phyloP scores from a whole-genome alignment of 78 protist species.

The Polysphondylium violaceum region DNA sequence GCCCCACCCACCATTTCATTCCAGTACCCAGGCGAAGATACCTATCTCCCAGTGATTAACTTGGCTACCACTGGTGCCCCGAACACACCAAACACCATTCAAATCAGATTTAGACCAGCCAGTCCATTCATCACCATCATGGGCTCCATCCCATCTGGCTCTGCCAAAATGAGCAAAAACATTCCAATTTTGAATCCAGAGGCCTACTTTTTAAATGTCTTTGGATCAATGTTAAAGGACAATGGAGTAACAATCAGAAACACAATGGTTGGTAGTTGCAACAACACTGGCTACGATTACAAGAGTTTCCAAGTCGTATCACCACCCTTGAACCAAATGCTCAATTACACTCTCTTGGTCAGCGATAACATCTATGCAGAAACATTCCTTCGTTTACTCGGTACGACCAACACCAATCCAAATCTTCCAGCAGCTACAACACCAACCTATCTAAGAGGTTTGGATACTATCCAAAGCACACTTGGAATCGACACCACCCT shows the following conservation, averaged over 20 bases:
- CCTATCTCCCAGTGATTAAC: slow-evolving; percentile 7
- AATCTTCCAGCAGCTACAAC: background rate
- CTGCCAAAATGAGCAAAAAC: background rate
- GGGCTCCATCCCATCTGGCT: background rate
- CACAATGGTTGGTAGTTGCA: background rate
- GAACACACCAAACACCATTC: background rate
- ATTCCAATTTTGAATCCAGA: slow-evolving; percentile 48
- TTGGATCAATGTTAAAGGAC: background rate
- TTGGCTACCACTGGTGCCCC: background rate
- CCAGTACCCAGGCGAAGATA: slow-evolving; percentile 5
- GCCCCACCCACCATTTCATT: background rate
- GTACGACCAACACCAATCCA: background rate
- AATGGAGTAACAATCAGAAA: background rate
- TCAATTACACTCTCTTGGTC: slow-evolving; percentile 26
- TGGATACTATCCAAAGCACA: background rate
- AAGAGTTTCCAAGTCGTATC: slow-evolving; percentile 4
- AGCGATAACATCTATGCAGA: slow-evolving; percentile 60
- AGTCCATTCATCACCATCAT: background rate
- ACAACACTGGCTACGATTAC: slow-evolving; percentile 9
- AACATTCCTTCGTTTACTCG: slow-evolving; percentile 39
- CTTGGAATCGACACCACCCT: background rate
- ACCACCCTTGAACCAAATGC: background rate
- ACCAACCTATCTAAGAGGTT: slow-evolving; percentile 1
- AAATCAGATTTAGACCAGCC: background rate
- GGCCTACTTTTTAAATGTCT: slow-evolving; percentile 20